These are phyloP conservation scores for Eragrostis nindensis DNA, from an alignment of 176 grass and related monocot species.

Conservation along the genomic window DNA sequence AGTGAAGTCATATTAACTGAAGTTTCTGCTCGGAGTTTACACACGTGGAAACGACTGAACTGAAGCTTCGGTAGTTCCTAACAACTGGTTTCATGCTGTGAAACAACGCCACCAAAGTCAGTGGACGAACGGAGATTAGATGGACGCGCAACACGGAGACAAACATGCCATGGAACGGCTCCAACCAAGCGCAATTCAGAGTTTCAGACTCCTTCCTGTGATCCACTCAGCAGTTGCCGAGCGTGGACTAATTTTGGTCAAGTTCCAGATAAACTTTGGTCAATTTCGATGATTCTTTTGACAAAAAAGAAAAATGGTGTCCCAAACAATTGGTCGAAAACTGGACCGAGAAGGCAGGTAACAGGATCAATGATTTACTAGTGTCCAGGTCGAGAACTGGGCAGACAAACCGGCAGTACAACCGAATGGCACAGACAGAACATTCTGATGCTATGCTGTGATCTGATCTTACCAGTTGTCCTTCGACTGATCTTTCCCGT, in stretches of 20 bases:
- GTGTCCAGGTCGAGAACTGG: not conserved
- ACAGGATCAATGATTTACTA: no score
- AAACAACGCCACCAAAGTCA: not conserved
- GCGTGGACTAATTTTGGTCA: not conserved
- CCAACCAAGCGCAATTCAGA: no score
- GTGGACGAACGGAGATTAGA: not conserved
- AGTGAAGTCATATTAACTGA: not conserved
- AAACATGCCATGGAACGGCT: not conserved
- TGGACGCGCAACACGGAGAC: not conserved
- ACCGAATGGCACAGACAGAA: not conserved
- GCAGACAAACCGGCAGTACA: no score
- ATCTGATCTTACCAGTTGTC: not conserved
- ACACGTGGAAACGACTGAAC: not conserved
- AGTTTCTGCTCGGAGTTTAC: not conserved
- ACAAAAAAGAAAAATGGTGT: not conserved
- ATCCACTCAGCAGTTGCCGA: not conserved
- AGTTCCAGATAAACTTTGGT: not conserved
- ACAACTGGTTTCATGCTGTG: not conserved
- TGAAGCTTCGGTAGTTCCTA: not conserved
- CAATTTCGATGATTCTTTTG: not conserved
- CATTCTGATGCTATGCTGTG: not conserved
- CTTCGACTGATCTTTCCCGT: not conserved
- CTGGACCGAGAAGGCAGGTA: no score
- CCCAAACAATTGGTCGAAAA: no score
- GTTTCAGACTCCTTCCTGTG: not conserved